Conservation (phyloP, 441 rosid species). For the Croton setiger region DNA sequence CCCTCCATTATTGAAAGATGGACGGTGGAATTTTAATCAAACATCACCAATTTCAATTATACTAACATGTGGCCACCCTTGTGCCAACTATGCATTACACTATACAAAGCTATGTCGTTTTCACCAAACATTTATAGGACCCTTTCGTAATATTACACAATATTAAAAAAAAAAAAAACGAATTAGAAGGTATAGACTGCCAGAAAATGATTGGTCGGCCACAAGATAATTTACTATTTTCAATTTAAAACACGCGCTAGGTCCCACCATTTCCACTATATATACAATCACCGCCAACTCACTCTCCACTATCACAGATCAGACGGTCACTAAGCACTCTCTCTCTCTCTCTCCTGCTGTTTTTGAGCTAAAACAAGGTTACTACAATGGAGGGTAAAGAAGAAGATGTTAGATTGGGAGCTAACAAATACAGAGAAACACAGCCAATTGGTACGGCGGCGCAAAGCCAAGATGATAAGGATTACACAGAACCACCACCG, state of each 20-base stretch:
- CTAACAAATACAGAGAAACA: constrained; percentile 72
- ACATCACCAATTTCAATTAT: constrained; percentile 11
- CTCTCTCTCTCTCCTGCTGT: too few species aligned
- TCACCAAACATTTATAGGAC: neutral
- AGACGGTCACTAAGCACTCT: constrained; percentile 10
- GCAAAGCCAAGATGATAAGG: constrained; percentile 63
- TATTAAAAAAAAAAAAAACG: neutral
- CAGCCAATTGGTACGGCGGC: constrained; percentile 86
- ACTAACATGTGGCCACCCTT: constrained; percentile 28
- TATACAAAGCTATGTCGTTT: constrained; percentile 5
- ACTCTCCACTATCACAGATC: constrained; percentile 10
- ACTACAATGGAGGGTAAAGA: constrained; percentile 68
- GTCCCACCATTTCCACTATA: constrained; percentile 37
- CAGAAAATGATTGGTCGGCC: too few species aligned
- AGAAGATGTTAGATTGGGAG: constrained; percentile 85
- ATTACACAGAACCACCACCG: constrained; percentile 83
- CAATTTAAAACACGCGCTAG: constrained; percentile 15
- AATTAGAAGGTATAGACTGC: too few species aligned
- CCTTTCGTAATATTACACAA: neutral
- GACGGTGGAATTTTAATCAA: constrained; percentile 28
- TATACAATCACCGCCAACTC: neutral
- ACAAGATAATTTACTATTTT: constrained; percentile 17
- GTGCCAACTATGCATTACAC: constrained; percentile 28
- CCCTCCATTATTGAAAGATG: constrained; percentile 17
- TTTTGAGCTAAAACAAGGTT: neutral